Evolutionary conservation across 768 basidiomycete genomes (phyloP), one percentile per base, ranked within the genome.

Genomic region (Boletus rubroflammeus): DNA sequence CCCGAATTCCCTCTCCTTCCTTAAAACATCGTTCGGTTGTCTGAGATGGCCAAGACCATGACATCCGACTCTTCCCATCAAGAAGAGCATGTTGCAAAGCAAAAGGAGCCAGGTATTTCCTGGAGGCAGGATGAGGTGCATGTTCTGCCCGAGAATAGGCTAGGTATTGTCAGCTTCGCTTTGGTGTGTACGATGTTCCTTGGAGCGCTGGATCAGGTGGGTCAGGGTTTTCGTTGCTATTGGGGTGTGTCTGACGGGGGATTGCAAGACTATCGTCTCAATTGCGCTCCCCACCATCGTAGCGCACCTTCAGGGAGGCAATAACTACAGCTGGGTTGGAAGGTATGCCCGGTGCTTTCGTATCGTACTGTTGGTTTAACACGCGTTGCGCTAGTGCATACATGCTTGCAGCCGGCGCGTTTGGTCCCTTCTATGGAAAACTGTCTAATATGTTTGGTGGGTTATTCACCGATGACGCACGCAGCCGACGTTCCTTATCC

Each of bases 341-440:
- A 84, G 78, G 85, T 82, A 53, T 13, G 73, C 29, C 23, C 6
- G 3, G 21, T 41, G 26, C 19, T 13, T 36, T 31, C 31, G 47
- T 66, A 54, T 50, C 28, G 9, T 5, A 32, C 25, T 36, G 13
- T 25, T 29, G 14, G 40, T 28, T 39, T 36, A 0, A 49, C 23
- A 23, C 21, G 4, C 6, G 0, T 47, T 31, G 13, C 2, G 6
- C 3, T 51, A 88, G 87, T 64, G 83, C 89, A 31, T 93, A 91
- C 65, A 72, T 92, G 17, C 80, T 93, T 19, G 78, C 84, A 0
- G 80, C 83, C 3, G 82, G 85, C 15, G 73, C 84, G 4, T 72
- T 88, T 10, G 76, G 83, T 0, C 88, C 90, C 0, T 61, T 89
- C 2, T 91, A 90, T 58, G 90, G 90, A 13, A 91, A 90, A 63